These are phyloP conservation scores for Eucalyptus lansdowneana DNA, from an alignment of 345 rosid genomes.

Conservation along the genomic window DNA sequence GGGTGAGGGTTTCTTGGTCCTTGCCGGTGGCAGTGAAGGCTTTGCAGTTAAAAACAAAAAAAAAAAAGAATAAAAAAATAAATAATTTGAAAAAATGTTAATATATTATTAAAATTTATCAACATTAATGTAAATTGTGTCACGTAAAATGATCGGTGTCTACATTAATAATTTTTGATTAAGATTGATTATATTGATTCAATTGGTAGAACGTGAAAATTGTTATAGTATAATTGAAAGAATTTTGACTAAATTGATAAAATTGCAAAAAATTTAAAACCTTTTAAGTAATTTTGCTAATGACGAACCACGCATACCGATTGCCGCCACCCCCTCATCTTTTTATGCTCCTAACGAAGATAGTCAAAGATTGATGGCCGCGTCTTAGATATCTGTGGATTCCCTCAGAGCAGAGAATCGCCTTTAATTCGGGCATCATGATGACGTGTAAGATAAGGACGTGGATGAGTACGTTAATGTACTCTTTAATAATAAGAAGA, in stretches of 20 bases:
- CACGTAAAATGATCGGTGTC: rapidly evolving
- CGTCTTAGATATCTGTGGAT: background rate
- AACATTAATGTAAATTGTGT: rapidly evolving
- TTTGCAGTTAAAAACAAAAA: too few relatives aligned
- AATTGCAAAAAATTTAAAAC: rapidly evolving
- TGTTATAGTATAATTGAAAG: too few relatives aligned
- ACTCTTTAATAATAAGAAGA: background rate
- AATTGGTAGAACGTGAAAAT: rapidly evolving
- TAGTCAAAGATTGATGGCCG: background rate
- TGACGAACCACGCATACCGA: rapidly evolving
- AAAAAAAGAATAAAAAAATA: too few relatives aligned
- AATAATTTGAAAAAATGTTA: too few relatives aligned
- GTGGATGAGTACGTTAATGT: background rate
- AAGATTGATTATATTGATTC: too few relatives aligned
- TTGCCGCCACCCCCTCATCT: background rate
- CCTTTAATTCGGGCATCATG: background rate
- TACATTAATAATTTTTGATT: rapidly evolving
- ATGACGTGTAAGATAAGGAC: background rate
- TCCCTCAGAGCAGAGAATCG: background rate
- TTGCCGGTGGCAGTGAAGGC: background rate
- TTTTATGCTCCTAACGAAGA: background rate
- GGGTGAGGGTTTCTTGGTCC: background rate
- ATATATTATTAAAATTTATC: rapidly evolving
- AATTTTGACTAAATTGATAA: rapidly evolving
- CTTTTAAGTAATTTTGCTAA: too few relatives aligned